phyloP scores from a whole-genome alignment of 768 basidiomycete species.

The Pluteus cervinus region DNA sequence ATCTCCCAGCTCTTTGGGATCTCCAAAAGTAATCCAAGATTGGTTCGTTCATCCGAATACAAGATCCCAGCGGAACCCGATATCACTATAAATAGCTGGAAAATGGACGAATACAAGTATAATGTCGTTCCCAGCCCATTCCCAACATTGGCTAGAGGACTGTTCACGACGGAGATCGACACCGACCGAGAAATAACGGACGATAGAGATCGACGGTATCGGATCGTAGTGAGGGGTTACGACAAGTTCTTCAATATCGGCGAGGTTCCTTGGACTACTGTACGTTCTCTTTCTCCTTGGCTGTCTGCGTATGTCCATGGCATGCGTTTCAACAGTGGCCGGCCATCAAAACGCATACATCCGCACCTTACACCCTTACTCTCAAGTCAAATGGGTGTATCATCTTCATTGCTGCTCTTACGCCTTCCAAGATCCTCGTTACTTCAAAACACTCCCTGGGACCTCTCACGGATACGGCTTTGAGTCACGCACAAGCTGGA shows the following conservation, averaged over 20 bases:
- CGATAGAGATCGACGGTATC: slow-evolving; percentile 18
- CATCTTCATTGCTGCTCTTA: slow-evolving; percentile 88
- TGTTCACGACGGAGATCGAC: slow-evolving; percentile 62
- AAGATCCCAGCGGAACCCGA: slow-evolving; percentile 48
- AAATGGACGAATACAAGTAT: slow-evolving; percentile 97
- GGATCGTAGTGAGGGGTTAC: slow-evolving; percentile 87
- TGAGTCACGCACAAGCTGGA: slow-evolving; percentile 79
- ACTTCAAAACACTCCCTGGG: slow-evolving; percentile 94
- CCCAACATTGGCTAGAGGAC: slow-evolving; percentile 88
- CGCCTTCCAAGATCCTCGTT: slow-evolving; percentile 66
- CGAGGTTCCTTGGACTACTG: slow-evolving; percentile 93
- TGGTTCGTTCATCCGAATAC: slow-evolving; percentile 56
- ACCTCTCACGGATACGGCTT: slow-evolving; percentile 26
- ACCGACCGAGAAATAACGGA: too few relatives aligned
- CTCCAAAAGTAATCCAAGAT: slow-evolving; percentile 52
- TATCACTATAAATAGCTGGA: slow-evolving; percentile 77
- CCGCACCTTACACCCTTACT: slow-evolving; percentile 77
- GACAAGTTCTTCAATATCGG: slow-evolving; percentile 99
- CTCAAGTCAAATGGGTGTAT: slow-evolving; percentile 97
- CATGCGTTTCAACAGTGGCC: slow-evolving; percentile 52
- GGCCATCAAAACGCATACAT: slow-evolving; percentile 61
- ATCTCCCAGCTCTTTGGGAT: slow-evolving; percentile 47
- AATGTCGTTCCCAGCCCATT: slow-evolving; percentile 86
- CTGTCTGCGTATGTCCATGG: slow-evolving; percentile 4
- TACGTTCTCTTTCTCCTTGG: slow-evolving; percentile 31